Percentiles rank a stretch among this genome's conserved stretches.
These are phyloP conservation scores for Cryptosporidium parvum DNA, from an alignment of 169 alveolate species.

Conservation along the genomic window DNA sequence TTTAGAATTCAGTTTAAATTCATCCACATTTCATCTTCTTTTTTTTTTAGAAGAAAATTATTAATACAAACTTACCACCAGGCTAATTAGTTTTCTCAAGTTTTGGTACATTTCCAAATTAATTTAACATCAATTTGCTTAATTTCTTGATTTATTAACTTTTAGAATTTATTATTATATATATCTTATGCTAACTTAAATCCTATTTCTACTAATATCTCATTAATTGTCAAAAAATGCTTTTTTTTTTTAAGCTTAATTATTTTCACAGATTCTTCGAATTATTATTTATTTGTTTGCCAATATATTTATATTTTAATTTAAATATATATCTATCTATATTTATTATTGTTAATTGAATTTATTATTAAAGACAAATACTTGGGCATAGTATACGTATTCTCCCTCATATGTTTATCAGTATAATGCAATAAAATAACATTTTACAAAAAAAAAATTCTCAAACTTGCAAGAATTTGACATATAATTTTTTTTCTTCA, in stretches of 20 bases:
- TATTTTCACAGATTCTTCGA: background rate
- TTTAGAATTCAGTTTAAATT: background rate
- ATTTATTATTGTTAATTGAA: background rate
- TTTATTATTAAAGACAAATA: conserved; percentile 8
- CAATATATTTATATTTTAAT: background rate
- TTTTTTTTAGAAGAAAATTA: no score
- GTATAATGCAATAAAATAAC: background rate
- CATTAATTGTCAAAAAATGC: background rate
- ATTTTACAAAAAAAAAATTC: background rate
- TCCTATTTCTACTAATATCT: background rate
- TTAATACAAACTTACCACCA: conserved; percentile 59
- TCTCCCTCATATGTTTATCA: background rate
- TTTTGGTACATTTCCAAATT: conserved; percentile 53
- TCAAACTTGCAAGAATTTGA: background rate
- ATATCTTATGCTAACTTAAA: background rate
- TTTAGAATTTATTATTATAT: background rate
- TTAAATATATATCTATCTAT: background rate
- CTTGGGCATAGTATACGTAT: conserved; percentile 20
- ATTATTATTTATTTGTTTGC: no score
- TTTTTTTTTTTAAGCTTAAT: background rate
- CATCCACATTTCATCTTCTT: background rate
- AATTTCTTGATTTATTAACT: background rate
- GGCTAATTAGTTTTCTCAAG: conserved; percentile 54
- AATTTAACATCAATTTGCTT: conserved; percentile 3
- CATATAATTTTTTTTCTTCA: background rate